Base-by-base conservation (phyloP, 2,329 filamentous ascomycete species). In the Colletotrichum gloeosporioides region DNA sequence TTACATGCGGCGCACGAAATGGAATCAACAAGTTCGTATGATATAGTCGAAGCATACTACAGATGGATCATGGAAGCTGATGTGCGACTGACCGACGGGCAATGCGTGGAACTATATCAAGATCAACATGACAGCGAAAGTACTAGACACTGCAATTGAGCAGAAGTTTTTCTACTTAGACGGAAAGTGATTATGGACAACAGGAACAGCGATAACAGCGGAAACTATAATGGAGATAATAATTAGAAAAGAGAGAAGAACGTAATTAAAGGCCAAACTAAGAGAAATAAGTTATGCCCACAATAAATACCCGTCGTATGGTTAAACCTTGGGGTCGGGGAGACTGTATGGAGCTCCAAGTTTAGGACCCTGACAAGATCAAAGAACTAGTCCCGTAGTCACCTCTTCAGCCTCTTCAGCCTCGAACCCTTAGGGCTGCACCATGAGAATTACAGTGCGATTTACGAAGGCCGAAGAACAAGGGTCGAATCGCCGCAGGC, bases 181-280 rank as follows among this genome's bases (percentile, higher is more conserved):
- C 8, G 36, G 8, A 9, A 18, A 39, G 16, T 39, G 8, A 39
- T 39, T 39, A 39, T 18, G 8, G 39, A 6, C 18, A 12, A 7
- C 18, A 49, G 9, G 16, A n/a, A 4, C 39, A 12, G 9, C 39
- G 3, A 49, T 12, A 12, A n/a, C 12, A n/a, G 36, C 36, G 36
- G 8, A 1, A 44, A 44, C 8, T 10, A 18, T 6, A 6, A 44
- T 18, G 8, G 4, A 44, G 8, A 18, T 6, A 15, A 4, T 8
- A 4, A 2, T 4, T 44, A 18, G 8, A 44, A 18, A 18, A 44
- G 36, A 44, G 36, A 39, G 18, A 49, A 9, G 44, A 49, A 22
- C 6, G 9, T 0, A 49, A 49, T 4, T 2, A 22, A n/a, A n/a
- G 8, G 10, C 18, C 0, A 13, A 49, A 49, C n/a, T 13, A 4